Evolutionary conservation across 1,284 basidiomycete species (phyloP).

Genomic region (Wallemia mellicola): DNA sequence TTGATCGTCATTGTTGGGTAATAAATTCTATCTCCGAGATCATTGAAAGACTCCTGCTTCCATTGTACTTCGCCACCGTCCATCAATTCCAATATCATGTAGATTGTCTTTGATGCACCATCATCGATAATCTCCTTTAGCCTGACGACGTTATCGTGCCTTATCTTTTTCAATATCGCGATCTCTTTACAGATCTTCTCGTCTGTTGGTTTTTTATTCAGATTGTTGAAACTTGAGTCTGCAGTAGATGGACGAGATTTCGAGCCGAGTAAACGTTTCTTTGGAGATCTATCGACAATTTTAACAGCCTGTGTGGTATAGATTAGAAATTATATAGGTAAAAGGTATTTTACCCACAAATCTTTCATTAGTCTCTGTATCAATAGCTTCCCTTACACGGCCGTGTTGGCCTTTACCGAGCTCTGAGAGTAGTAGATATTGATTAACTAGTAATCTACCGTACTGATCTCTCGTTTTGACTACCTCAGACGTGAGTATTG

Average conservation of each 20-base stretch:
- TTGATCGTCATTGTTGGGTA: conserved; percentile 45
- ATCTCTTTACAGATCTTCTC: conserved; percentile 66
- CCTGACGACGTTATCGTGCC: conserved; percentile 69
- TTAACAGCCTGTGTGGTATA: not conserved
- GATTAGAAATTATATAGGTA: not conserved
- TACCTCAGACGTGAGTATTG: not conserved
- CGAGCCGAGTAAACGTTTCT: not conserved
- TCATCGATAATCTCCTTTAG: conserved; percentile 91
- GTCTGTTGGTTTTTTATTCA: conserved; percentile 25
- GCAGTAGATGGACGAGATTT: not conserved
- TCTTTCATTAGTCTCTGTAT: not conserved
- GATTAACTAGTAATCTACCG: not conserved
- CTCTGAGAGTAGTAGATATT: not conserved
- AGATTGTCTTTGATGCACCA: conserved; percentile 58
- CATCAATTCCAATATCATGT: conserved; percentile 91
- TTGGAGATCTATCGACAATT: not conserved
- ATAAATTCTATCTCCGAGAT: conserved; percentile 18
- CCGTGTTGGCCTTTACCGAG: not conserved
- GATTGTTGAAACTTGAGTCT: not conserved
- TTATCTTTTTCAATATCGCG: conserved; percentile 88
- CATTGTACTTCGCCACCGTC: conserved; percentile 80
- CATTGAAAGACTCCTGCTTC: conserved; percentile 18
- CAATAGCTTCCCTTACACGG: not conserved
- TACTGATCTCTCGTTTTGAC: not conserved
- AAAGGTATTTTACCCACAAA: not conserved